phyloP scores from a whole-genome alignment of 1,284 basidiomycete genomes.

The Grifola frondosa region DNA sequence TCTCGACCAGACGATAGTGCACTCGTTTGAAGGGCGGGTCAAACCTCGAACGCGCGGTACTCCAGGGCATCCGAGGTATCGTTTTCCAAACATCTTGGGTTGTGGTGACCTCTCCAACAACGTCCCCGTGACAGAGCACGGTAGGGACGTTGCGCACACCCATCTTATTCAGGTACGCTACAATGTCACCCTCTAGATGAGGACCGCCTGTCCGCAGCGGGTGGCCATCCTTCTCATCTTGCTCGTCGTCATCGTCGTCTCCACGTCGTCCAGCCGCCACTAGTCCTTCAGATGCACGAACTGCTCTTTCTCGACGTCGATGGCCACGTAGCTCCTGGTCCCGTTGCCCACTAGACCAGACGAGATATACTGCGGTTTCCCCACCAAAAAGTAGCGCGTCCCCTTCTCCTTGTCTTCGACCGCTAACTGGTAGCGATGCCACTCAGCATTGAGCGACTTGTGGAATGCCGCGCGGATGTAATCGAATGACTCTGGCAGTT shows the following conservation, averaged over 20 bases:
- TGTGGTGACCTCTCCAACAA: not conserved
- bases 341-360: conserved; percentile 3
- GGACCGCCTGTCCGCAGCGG: too few species aligned
- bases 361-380: conserved; percentile 4
- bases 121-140: conserved; percentile 2
- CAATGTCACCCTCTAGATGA: conserved; percentile 1
- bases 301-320: conserved; percentile 2
- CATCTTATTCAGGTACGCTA: not conserved
- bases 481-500: too few species aligned
- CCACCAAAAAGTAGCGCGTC: conserved; percentile 5
- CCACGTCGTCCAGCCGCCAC: too few species aligned
- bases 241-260: too few species aligned
- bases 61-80: too few species aligned
- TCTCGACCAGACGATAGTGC: conserved; percentile 9
- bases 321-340: conserved; percentile 8
- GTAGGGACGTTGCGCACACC: not conserved
- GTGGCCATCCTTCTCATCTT: too few species aligned
- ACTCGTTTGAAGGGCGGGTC: too few species aligned
- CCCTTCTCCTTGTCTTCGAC: not conserved
- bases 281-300: too few species aligned
- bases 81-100: too few species aligned
- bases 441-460: not conserved
- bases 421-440: not conserved
- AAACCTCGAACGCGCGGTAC: too few species aligned
- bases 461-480: conserved; percentile 1